Base-by-base conservation (phyloP, 805 yeast genomes). In the Spathaspora gorwiae region DNA sequence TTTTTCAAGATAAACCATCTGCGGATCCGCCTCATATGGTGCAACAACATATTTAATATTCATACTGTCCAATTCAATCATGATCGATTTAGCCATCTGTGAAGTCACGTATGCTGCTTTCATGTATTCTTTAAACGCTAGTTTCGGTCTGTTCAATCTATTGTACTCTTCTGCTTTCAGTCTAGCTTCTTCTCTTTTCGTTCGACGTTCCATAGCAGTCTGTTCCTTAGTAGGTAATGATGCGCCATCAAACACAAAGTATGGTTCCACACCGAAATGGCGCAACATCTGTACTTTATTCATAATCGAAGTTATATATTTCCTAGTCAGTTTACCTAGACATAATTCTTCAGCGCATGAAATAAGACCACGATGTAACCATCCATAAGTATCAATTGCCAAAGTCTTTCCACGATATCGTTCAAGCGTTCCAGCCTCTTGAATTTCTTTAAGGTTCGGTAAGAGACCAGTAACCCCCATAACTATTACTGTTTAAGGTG, bases 11-110 rank as follows among this genome's bases (percentile, higher is more conserved):
- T 83, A 89, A 8, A 90, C 98, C 85, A 94, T 80, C 62, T 94
- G 99, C 1, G 99, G 85, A 62, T 94, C 99, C 0, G 99, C 99
- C 66, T 94, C 99, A 60, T 89, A 94, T 0, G 99, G 99, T 0
- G 99, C 98, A 7, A 94, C 99, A 7, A 94, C 78, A 55, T 79
- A 92, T 47, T 73, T 76, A 40, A 94, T 80, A 1, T 65, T 63
- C 39, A 75, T 70, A 11, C 61, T 52, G 52, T 81, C 81, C 50
- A 95, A 72, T 55, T 78, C 84, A 35, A 83, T 85, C 59, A 90
- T 89, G 10, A 92, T 73, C 10, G 88, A 76, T 54, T 87, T 87
- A 5, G 97, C 97, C 94, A 94, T 90, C 50, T 81, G 80, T 1
- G 96, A 89, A 2, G 96, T 86, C 10, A 94, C 85, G 54, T 85